Evolutionary conservation across 2,329 filamentous ascomycete species (phyloP).

Genomic region (Podosphaera aphanis): DNA sequence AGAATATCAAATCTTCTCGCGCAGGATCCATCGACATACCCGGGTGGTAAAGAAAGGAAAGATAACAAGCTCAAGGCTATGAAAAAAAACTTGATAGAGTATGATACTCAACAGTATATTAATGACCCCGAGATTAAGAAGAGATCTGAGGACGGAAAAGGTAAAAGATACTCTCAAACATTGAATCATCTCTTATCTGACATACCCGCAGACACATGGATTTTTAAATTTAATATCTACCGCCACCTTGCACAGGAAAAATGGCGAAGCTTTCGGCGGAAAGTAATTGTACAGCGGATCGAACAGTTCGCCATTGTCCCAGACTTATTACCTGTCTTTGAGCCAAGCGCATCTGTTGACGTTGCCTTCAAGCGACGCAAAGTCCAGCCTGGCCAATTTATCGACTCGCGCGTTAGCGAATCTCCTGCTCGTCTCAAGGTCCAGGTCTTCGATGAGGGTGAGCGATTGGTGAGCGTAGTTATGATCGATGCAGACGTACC

Average conservation of each 20-base stretch:
- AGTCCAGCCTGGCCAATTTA: constrained; percentile 52
- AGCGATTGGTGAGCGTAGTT: constrained; percentile 61
- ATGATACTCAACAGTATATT: constrained; percentile 81
- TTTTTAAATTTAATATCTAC: constrained; percentile 94
- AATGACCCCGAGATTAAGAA: constrained; percentile 90
- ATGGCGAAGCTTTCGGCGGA: constrained; percentile 66
- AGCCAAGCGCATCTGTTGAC: constrained; percentile 57
- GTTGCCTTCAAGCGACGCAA: constrained; percentile 53
- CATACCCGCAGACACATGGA: constrained; percentile 36
- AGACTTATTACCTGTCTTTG: constrained; percentile 61
- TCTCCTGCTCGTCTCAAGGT: constrained; percentile 52
- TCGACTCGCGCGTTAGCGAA: constrained; percentile 54
- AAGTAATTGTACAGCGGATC: constrained; percentile 65
- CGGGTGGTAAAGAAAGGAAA: constrained; percentile 40
- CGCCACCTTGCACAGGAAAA: constrained; percentile 66
- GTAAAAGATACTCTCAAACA: constrained; percentile 25
- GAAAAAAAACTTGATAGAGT: constrained; percentile 44
- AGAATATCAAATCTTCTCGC: constrained; percentile 43
- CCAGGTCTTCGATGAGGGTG: constrained; percentile 62
- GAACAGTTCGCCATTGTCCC: constrained; percentile 69
- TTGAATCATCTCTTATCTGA: constrained; percentile 8
- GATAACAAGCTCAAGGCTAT: constrained; percentile 45
- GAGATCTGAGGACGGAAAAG: constrained; percentile 73
- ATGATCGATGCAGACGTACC: constrained; percentile 85
- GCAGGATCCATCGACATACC: constrained; percentile 29